A percentile compares a stretch with the other conserved stretches of the same genome.
These are phyloP conservation scores for Cicer yamashitae DNA, from an alignment of 306 rosid genomes.

Conservation along the genomic window DNA sequence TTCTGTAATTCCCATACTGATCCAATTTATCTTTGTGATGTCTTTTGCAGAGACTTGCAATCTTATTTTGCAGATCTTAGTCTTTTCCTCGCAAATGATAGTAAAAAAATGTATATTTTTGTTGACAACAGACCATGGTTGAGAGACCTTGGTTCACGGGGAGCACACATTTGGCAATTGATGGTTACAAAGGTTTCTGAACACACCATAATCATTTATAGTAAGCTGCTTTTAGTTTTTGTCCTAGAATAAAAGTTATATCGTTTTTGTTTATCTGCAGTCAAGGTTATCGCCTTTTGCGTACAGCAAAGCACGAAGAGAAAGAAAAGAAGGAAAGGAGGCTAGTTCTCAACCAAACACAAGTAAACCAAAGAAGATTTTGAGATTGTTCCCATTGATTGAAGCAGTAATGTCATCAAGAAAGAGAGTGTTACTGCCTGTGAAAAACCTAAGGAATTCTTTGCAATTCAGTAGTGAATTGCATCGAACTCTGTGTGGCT, in stretches of 20 bases:
- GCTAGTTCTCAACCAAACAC: conserved; percentile 52
- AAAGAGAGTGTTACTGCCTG: conserved; percentile 83
- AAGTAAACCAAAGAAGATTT: conserved; percentile 52
- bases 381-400: conserved; percentile 73
- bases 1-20: conserved; percentile 20
- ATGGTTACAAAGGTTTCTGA: conserved; percentile 91
- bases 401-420: conserved; percentile 64
- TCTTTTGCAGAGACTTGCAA: conserved; percentile 87
- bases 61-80: conserved; percentile 90
- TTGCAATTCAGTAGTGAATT: conserved; percentile 72
- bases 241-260: conserved; percentile 14
- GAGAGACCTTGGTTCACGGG: conserved; percentile 70
- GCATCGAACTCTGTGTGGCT: conserved; percentile 83
- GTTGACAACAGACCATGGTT: conserved; percentile 98
- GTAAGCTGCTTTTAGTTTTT: conserved; percentile 28
- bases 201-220: conserved; percentile 23
- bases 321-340: conserved; percentile 57
- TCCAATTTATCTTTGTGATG: conserved; percentile 36
- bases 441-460: conserved; percentile 69
- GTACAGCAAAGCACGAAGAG: conserved; percentile 64
- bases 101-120: conserved; percentile 76
- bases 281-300: conserved; percentile 98
- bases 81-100: conserved; percentile 76
- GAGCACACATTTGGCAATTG: conserved; percentile 92
- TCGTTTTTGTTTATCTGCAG: conserved; percentile 54